These are phyloP conservation scores for Geranomyces michiganensis DNA, from an alignment of 192 early-diverging fungal genomes.

Conservation along the genomic window DNA sequence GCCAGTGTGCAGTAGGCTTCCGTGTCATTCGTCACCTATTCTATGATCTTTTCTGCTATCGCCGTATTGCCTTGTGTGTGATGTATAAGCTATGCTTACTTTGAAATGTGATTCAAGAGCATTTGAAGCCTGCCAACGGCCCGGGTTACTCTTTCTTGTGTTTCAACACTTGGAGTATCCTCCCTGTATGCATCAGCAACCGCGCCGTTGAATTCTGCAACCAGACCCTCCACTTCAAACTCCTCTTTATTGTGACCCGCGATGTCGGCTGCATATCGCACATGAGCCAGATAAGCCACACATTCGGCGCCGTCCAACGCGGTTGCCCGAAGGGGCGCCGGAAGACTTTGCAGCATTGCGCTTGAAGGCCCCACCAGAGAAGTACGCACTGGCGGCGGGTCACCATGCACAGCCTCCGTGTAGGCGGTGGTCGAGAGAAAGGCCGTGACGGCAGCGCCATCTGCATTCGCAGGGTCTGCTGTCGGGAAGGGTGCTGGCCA, in stretches of 20 bases:
- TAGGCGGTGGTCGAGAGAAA: slow-evolving; percentile 12
- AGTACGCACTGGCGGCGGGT: not conserved
- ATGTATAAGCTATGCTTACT: too few relatives aligned
- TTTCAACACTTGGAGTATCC: not conserved
- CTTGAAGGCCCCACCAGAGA: not conserved
- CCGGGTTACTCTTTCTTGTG: slow-evolving; percentile 6
- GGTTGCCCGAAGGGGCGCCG: slow-evolving; percentile 10
- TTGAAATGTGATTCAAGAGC: not conserved
- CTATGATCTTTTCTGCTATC: too few relatives aligned
- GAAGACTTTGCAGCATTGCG: not conserved
- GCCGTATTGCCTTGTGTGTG: too few relatives aligned
- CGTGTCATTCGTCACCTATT: too few relatives aligned
- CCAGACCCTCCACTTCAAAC: slow-evolving; percentile 1
- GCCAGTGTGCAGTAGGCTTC: too few relatives aligned
- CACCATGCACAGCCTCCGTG: slow-evolving; percentile 16
- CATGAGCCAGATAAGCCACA: slow-evolving; percentile 8
- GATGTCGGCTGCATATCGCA: slow-evolving; percentile 23
- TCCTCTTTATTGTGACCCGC: slow-evolving; percentile 5
- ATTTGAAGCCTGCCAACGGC: slow-evolving; percentile 24
- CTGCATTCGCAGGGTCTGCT: not conserved
- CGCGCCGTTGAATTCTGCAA: slow-evolving; percentile 19
- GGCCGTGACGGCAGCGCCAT: slow-evolving; percentile 15
- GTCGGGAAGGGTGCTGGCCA: not conserved
- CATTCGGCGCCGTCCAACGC: slow-evolving; percentile 16
- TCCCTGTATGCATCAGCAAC: not conserved